Conservation (phyloP, 495 filamentous ascomycete species). For the Tuber brumale region DNA sequence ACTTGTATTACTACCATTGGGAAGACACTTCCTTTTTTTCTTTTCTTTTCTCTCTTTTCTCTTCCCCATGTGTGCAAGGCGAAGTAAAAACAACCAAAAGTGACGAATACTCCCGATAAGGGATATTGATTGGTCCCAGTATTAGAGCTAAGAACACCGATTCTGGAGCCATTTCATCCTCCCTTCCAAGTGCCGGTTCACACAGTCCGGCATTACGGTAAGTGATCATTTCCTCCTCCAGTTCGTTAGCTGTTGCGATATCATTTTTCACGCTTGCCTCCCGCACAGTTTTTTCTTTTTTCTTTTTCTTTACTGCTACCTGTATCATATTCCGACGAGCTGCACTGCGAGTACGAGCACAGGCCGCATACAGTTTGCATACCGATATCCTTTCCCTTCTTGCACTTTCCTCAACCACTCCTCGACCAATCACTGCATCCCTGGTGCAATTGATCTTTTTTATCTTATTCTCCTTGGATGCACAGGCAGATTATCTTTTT, state of each 20-base stretch:
- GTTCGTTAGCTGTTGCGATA: background rate
- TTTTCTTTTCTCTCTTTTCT: background rate
- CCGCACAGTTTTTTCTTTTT: background rate
- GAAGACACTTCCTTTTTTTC: background rate
- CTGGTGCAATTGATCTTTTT: slow-evolving; percentile 11
- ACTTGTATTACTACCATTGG: background rate
- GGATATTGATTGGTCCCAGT: background rate
- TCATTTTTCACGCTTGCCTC: background rate
- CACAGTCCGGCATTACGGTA: background rate
- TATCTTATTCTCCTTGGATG: slow-evolving; percentile 14
- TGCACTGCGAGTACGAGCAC: too few relatives aligned
- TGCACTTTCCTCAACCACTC: slow-evolving; percentile 8
- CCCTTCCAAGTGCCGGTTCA: background rate
- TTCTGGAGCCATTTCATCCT: background rate
- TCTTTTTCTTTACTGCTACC: background rate
- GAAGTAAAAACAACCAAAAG: background rate
- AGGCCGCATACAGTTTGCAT: slow-evolving; percentile 5
- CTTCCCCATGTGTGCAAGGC: background rate
- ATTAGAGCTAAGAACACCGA: background rate
- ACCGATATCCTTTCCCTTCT: background rate
- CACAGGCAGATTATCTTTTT: slow-evolving; percentile 7
- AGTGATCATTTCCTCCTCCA: background rate
- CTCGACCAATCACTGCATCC: slow-evolving; percentile 6
- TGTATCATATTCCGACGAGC: slow-evolving; percentile 21
- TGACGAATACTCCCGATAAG: background rate